Evolutionary conservation across 805 yeast species (phyloP).

Genomic region (Saccharomycopsis sp.): DNA sequence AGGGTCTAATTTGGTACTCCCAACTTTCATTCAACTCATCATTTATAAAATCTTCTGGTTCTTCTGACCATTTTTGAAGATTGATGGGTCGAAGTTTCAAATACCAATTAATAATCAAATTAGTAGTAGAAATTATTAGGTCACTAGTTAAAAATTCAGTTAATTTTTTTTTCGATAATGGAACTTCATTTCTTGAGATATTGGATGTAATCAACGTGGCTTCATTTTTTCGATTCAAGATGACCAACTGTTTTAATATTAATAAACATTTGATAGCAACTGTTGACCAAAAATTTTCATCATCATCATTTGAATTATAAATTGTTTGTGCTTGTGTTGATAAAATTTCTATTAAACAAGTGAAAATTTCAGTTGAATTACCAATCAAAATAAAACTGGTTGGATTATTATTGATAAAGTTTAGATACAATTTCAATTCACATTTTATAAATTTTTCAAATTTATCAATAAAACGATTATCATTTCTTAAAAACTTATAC

Average conservation of each 20-base stretch:
- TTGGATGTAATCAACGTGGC: slow-evolving; percentile 49
- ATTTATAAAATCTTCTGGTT: slow-evolving; percentile 89
- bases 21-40: slow-evolving; percentile 69
- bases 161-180: slow-evolving; percentile 42
- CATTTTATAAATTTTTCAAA: slow-evolving; percentile 67
- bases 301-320: slow-evolving; percentile 43
- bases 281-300: slow-evolving; percentile 58
- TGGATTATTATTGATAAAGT: slow-evolving; percentile 49
- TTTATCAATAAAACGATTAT: slow-evolving; percentile 31
- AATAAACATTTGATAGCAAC: slow-evolving; percentile 56
- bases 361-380: slow-evolving; percentile 47
- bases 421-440: slow-evolving; percentile 62
- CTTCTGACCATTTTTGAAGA: slow-evolving; percentile 69
- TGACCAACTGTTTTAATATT: slow-evolving; percentile 53
- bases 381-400: slow-evolving; percentile 64
- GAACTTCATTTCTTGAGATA: slow-evolving; percentile 54
- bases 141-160: slow-evolving; percentile 48
- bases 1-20: slow-evolving; percentile 78
- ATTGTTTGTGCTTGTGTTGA: slow-evolving; percentile 55
- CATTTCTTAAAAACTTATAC: slow-evolving; percentile 30
- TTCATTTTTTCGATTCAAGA: slow-evolving; percentile 57
- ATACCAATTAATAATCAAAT: slow-evolving; percentile 62
- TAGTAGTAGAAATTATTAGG: slow-evolving; percentile 47
- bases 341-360: slow-evolving; percentile 48
- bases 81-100: slow-evolving; percentile 66